Evolutionary conservation across 345 rosid genomes (phyloP), one percentile per base, ranked within the genome.

Genomic region (Populus pruinosa): DNA sequence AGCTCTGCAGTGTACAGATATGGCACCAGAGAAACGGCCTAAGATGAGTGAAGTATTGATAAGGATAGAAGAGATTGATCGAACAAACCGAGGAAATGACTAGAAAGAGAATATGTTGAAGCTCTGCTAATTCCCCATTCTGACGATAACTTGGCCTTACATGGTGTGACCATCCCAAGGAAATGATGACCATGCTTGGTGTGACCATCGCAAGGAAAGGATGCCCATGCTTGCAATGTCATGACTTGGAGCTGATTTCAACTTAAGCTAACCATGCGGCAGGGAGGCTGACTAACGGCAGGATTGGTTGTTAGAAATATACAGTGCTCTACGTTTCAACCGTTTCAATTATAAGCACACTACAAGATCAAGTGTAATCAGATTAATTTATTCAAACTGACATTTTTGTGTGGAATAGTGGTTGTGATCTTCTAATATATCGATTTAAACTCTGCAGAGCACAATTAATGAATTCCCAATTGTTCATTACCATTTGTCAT

Each of bases 1-100:
- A 66, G 91, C 93, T 70, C 68, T 88, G 72, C 83, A 85, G 72
- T 90, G 93, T 63, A 79, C 89, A 5, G 84, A 80, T 75, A n/a
- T 49, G 39, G 74, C 21, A 9, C 87, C 90, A 1, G 82, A 83
- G 69, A 86, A 77, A 64, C 79, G 91, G 79, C 91, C 93, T 1
- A 83, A 76, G 47, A 87, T 86, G 82, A 81, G 75, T 49, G 80
- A 86, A 16, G 81, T 87, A 5, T 27, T 90, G 55, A 73, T 67
- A 62, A 85, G 80, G 77, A 83, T 90, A 73, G 74, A 85, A 75
- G 90, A 87, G 43, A 85, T 88, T 9, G 85, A 86, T 53, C 76
- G 55, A n/a, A 79, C 68, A 50, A 75, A 56, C 39, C 69, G 16
- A 53, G 61, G 39, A 69, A 71, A 69, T 41, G 74, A 75, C 27